Percentiles rank a stretch among this genome's conserved stretches.
phyloP scores from a whole-genome alignment of 192 early-diverging fungal genomes.

The Umbelopsis ramanniana region DNA sequence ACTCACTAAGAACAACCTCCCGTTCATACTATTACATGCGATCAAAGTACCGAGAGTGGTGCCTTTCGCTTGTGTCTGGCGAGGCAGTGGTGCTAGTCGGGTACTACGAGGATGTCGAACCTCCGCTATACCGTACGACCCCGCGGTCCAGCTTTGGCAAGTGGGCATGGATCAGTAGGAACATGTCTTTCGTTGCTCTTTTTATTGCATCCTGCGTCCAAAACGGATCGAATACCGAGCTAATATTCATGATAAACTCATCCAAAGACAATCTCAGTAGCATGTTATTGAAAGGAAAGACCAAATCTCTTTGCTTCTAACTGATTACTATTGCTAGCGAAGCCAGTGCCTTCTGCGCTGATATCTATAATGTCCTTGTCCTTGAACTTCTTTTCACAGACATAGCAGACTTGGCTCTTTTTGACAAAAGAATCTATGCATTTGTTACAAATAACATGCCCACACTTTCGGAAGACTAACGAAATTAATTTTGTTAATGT shows the following conservation, averaged over 20 bases:
- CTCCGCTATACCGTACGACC: too few relatives aligned
- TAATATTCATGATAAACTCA: neutral
- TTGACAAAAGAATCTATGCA: constrained; percentile 72
- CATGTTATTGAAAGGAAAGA: constrained; percentile 69
- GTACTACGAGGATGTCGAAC: too few relatives aligned
- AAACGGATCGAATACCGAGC: neutral
- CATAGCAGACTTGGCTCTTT: constrained; percentile 69
- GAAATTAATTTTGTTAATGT: neutral
- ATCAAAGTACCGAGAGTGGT: too few relatives aligned
- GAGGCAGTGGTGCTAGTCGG: too few relatives aligned
- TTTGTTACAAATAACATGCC: constrained; percentile 72
- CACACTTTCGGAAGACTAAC: constrained; percentile 66
- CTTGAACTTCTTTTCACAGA: constrained; percentile 69
- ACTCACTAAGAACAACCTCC: too few relatives aligned
- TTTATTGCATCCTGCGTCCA: too few relatives aligned
- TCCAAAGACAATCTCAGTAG: neutral
- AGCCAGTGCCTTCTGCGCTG: constrained; percentile 75
- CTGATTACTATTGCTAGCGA: constrained; percentile 64
- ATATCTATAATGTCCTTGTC: constrained; percentile 71
- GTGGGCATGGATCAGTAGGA: too few relatives aligned
- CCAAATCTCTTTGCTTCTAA: constrained; percentile 66
- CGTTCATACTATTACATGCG: neutral
- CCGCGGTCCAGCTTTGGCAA: too few relatives aligned
- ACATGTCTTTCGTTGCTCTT: too few relatives aligned
- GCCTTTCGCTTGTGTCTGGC: too few relatives aligned